These are phyloP conservation scores for Leccinum uliginosum DNA, from an alignment of 768 basidiomycete genomes.

Conservation along the genomic window DNA sequence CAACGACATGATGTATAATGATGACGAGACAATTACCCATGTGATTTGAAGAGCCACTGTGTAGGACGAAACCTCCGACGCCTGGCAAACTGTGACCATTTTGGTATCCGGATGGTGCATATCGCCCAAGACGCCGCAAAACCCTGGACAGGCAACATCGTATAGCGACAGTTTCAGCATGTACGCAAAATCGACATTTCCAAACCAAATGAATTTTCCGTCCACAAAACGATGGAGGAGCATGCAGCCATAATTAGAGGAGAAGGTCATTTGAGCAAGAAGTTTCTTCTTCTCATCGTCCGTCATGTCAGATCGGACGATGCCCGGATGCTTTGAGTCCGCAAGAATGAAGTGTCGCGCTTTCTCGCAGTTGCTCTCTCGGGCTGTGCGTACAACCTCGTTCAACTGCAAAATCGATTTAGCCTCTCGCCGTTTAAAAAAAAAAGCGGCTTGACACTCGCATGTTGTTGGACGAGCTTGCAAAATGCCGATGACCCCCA, in stretches of 20 bases:
- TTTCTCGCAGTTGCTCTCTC: not conserved
- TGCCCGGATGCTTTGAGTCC: not conserved
- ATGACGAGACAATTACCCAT: too few species aligned
- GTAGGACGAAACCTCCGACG: too few species aligned
- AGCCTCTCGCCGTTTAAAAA: not conserved
- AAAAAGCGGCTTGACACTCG: not conserved
- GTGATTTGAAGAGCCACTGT: too few species aligned
- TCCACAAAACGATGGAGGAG: not conserved
- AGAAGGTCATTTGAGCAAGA: not conserved
- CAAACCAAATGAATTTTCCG: not conserved
- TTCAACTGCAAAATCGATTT: not conserved
- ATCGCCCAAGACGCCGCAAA: too few species aligned
- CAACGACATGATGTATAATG: too few species aligned
- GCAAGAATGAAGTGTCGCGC: not conserved
- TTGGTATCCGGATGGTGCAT: too few species aligned
- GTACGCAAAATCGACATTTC: not conserved
- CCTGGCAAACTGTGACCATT: too few species aligned
- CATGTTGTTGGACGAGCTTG: not conserved
- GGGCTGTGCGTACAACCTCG: not conserved
- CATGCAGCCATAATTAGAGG: not conserved
- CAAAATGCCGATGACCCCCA: not conserved
- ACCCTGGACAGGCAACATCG: too few species aligned
- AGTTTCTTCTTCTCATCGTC: not conserved
- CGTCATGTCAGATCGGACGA: not conserved
- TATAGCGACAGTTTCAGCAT: not conserved